Evolutionary conservation across 2,329 filamentous ascomycete genomes (phyloP), one percentile per base, ranked within the genome.

Genomic region (Ophiocordyceps camponoti-rufipedis): DNA sequence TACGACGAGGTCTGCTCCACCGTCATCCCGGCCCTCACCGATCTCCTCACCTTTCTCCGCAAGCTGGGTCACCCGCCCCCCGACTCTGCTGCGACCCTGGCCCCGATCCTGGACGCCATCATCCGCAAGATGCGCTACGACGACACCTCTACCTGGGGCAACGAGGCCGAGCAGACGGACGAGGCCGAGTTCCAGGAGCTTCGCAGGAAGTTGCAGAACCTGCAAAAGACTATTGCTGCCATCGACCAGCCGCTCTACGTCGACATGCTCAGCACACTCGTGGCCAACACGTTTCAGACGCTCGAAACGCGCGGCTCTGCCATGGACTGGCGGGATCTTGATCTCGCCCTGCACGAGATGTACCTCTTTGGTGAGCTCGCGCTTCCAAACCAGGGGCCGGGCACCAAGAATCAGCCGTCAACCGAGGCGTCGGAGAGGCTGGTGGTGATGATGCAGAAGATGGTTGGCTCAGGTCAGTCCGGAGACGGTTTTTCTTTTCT

Each of bases 1-100:
- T 98, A 93, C 61, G 91, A 98, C 62, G 91, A 98, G 66, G 82
- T 98, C 53, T 96, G 91, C 69, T 93, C 88, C 33, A 91, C 86
- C 12, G 86, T 96, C 48, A 94, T 98, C 49, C 85, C 88, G 19
- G 89, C 85, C 35, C 76, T 96, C 46, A 94, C 85, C 43, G 93
- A 98, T 56, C 75, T 96, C 43, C 74, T 98, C 49, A 87, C 86
- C 28, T 89, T 94, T 60, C 74, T 96, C 51, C 82, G 91, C 47
- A 94, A 88, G 62, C 70, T 87, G 35, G 74, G 80, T 12, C 70
- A 77, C 18, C 69, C 93, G n/a, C 79, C 83, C 16, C 65, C 72
- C 43, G 75, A 83, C 46, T 91, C 94, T 60, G 71, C 77, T n/a
- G 72, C 76, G 44, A 91, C 94, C 74, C 71, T 98, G 12, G 77